These are phyloP conservation scores for Termitomyces sp. DNA, from an alignment of 768 basidiomycete species.

Conservation along the genomic window DNA sequence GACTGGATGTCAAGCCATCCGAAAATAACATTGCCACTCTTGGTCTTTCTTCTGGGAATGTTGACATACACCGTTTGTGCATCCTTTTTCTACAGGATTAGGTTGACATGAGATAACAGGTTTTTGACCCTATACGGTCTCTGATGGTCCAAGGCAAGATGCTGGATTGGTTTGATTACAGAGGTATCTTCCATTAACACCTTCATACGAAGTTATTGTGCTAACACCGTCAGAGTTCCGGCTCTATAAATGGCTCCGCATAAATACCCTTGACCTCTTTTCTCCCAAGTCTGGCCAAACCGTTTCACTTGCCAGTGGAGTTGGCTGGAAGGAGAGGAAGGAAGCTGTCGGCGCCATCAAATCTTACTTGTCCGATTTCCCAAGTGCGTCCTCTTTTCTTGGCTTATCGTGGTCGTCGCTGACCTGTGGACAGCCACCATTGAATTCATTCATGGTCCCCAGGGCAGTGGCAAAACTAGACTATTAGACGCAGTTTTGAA, in stretches of 20 bases:
- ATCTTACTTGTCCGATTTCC: conserved; percentile 72
- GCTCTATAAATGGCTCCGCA: conserved; percentile 72
- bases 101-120: conserved; percentile 32
- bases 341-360: conserved; percentile 67
- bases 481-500: conserved; percentile 52
- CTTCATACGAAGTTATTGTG: neutral
- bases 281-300: conserved; percentile 12
- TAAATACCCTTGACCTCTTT: conserved; percentile 52
- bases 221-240: conserved; percentile 47
- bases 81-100: neutral
- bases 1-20: conserved; percentile 89
- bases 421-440: conserved; percentile 47
- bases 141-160: conserved; percentile 81
- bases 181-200: conserved; percentile 35
- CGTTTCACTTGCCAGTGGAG: conserved; percentile 20
- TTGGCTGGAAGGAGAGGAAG: conserved; percentile 81
- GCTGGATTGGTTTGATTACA: conserved; percentile 78
- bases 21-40: conserved; percentile 69
- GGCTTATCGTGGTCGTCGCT: neutral
- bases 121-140: conserved; percentile 89
- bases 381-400: conserved; percentile 41
- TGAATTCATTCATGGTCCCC: conserved; percentile 76
- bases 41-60: conserved; percentile 86
- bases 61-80: conserved; percentile 77
- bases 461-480: conserved; percentile 72